Base-by-base conservation (phyloP, 495 filamentous ascomycete species). In the Xylaria palmicola region DNA sequence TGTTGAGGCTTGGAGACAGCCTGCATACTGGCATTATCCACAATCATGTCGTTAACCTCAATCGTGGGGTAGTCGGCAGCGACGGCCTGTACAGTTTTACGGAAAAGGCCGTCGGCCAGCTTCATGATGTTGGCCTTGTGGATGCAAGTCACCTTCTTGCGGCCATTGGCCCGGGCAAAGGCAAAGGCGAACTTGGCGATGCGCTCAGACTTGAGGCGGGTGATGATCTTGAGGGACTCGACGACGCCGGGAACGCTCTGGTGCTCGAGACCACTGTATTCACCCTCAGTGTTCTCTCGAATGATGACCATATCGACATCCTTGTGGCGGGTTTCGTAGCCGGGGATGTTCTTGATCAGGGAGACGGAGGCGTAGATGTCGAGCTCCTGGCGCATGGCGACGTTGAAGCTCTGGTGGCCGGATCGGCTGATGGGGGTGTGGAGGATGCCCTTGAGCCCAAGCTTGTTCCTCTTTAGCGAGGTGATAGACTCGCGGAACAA, bases 41-140 rank as follows among this genome's bases (percentile, higher is more conserved):
- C 95, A 74, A 98, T 98, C 93, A 98, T 96, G 77, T 98, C 95
- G 79, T 93, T 94, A 58, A 88, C 87, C 81, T 96, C 90, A 60
- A 98, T 80, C 32, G 91, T 93, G 45, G 94, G 92, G 77, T 93
- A 98, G 72, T 96, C 89, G 77, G 92, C 88, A 50, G 92, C 91
- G 65, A 95, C 86, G 66, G 87, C 85, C 79, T 96, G 89, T 85
- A 98, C 94, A 47, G 94, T 98, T 77, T 88, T 91, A 71, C 94
- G 89, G 88, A 98, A 98, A 60, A 98, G 88, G 79, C 94, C 94
- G 70, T 98, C 94, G 77, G 93, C 93, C 52, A 98, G 83, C 84
- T 98, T 98, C 94, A 98, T 98, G 81, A 98, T 98, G 82, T 98
- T 98, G 72, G 94, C 95, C 83, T 98, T 98, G 85, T 98, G 95